phyloP scores from a whole-genome alignment of 1,284 basidiomycete species.

The Cutaneotrichosporon sp. region DNA sequence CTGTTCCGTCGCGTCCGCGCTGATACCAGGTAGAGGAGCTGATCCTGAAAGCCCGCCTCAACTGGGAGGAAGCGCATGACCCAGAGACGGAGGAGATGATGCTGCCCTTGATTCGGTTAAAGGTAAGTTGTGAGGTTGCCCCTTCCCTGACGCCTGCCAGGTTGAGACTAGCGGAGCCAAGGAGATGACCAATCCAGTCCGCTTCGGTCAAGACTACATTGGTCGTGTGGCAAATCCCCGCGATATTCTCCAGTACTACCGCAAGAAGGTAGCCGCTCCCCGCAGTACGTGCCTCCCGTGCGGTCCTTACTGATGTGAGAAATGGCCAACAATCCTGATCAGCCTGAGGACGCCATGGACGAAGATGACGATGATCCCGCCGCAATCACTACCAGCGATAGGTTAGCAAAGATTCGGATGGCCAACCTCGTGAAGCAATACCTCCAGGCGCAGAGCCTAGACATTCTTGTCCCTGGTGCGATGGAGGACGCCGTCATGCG shows the following conservation, averaged over 20 bases:
- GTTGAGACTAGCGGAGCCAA: slow-evolving; percentile 85
- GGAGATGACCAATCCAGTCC: slow-evolving; percentile 88
- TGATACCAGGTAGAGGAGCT: slow-evolving; percentile 66
- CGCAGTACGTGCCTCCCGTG: slow-evolving; percentile 35
- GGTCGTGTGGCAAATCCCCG: slow-evolving; percentile 89
- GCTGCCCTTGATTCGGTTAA: slow-evolving; percentile 84
- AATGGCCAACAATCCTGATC: slow-evolving; percentile 40
- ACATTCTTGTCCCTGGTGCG: slow-evolving; percentile 74
- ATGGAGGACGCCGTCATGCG: slow-evolving; percentile 87
- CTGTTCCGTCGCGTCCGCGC: neutral
- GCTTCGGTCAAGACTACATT: slow-evolving; percentile 93
- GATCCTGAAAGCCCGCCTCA: slow-evolving; percentile 66
- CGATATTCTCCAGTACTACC: slow-evolving; percentile 85
- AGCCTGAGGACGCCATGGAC: slow-evolving; percentile 56
- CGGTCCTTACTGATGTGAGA: slow-evolving; percentile 22
- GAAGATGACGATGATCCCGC: slow-evolving; percentile 66
- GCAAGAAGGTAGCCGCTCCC: slow-evolving; percentile 62
- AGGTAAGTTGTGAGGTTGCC: no score
- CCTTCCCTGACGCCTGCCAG: no score
- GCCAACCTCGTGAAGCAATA: slow-evolving; percentile 74
- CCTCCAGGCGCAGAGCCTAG: slow-evolving; percentile 78
- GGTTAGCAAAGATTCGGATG: slow-evolving; percentile 49
- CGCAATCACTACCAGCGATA: slow-evolving; percentile 34
- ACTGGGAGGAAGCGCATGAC: slow-evolving; percentile 75
- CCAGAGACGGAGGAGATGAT: slow-evolving; percentile 57